Conservation (phyloP, 2,329 filamentous ascomycete species). For the Teratosphaeria nubilosa region DNA sequence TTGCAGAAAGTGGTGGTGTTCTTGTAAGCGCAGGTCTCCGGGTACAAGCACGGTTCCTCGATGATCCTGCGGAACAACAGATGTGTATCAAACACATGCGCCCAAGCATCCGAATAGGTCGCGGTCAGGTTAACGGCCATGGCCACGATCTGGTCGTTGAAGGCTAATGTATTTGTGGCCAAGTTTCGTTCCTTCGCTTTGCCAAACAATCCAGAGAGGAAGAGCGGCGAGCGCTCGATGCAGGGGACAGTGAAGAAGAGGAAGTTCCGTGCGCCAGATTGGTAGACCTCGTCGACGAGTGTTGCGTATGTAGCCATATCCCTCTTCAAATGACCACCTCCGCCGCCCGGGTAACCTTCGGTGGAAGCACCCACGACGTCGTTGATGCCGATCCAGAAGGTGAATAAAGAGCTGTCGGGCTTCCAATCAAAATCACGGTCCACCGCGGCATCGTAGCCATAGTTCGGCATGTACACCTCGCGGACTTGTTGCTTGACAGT, state of each 20-base stretch:
- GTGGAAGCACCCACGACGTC: slow-evolving; percentile 44
- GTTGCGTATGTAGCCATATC: slow-evolving; percentile 30
- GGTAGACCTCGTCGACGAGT: slow-evolving; percentile 33
- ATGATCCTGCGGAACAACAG: slow-evolving; percentile 43
- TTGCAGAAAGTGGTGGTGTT: slow-evolving; percentile 48
- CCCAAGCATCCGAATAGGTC: slow-evolving; percentile 33
- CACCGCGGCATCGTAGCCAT: slow-evolving; percentile 7
- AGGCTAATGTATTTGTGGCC: slow-evolving; percentile 34
- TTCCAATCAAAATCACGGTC: slow-evolving; percentile 23
- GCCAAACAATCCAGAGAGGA: slow-evolving; percentile 4
- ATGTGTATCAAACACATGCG: slow-evolving; percentile 46
- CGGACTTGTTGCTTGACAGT: slow-evolving; percentile 44
- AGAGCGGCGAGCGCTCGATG: slow-evolving; percentile 32
- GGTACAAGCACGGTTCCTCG: slow-evolving; percentile 40
- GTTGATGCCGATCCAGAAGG: slow-evolving; percentile 42
- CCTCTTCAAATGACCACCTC: slow-evolving; percentile 20
- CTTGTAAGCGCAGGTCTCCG: slow-evolving; percentile 42
- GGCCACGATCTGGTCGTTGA: slow-evolving; percentile 38
- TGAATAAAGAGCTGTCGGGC: slow-evolving; percentile 34
- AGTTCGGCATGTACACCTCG: slow-evolving; percentile 33
- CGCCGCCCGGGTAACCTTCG: slow-evolving; percentile 21
- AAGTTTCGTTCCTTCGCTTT: slow-evolving; percentile 22
- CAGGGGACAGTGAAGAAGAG: slow-evolving; percentile 39
- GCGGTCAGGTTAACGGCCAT: slow-evolving; percentile 34
- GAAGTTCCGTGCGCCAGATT: slow-evolving; percentile 39